Percentiles rank a stretch among this genome's conserved stretches.
phyloP scores from a whole-genome alignment of 768 basidiomycete species.

The Suillus brevipes region DNA sequence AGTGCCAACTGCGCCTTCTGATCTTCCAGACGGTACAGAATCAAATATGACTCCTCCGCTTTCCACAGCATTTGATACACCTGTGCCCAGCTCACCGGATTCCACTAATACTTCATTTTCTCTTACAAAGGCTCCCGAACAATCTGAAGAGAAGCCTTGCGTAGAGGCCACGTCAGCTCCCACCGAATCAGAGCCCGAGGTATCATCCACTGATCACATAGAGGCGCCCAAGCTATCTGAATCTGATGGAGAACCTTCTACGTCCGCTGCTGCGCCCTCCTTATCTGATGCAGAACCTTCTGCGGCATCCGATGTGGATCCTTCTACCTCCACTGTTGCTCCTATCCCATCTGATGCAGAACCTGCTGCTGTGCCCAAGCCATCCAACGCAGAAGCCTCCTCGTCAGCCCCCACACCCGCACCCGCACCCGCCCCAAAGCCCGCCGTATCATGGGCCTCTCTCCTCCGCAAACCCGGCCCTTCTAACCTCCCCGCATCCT shows the following conservation, averaged over 20 bases:
- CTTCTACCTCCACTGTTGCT: not conserved
- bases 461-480: slow-evolving; percentile 53
- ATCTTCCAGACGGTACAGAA: slow-evolving; percentile 45
- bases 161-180: not conserved
- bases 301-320: slow-evolving; percentile 3
- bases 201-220: slow-evolving; percentile 16
- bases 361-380: slow-evolving; percentile 1
- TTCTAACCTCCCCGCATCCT: slow-evolving; percentile 62
- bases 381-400: not conserved
- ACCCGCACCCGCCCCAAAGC: slow-evolving; percentile 27
- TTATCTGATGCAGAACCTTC: slow-evolving; percentile 8
- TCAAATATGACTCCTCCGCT: slow-evolving; percentile 48
- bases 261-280: not conserved
- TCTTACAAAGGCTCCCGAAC: slow-evolving; percentile 24
- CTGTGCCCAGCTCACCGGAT: slow-evolving; percentile 52
- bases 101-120: slow-evolving; percentile 65
- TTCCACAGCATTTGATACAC: slow-evolving; percentile 50
- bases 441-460: slow-evolving; percentile 72
- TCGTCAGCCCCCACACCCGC: slow-evolving; percentile 4
- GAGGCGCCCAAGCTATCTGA: slow-evolving; percentile 3
- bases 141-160: not conserved
- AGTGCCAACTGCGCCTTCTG: slow-evolving; percentile 9
- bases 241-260: slow-evolving; percentile 5
- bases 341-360: slow-evolving; percentile 2
- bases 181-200: slow-evolving; percentile 14